Base-by-base conservation (phyloP, 345 rosid species). In the Triadica sebifera region DNA sequence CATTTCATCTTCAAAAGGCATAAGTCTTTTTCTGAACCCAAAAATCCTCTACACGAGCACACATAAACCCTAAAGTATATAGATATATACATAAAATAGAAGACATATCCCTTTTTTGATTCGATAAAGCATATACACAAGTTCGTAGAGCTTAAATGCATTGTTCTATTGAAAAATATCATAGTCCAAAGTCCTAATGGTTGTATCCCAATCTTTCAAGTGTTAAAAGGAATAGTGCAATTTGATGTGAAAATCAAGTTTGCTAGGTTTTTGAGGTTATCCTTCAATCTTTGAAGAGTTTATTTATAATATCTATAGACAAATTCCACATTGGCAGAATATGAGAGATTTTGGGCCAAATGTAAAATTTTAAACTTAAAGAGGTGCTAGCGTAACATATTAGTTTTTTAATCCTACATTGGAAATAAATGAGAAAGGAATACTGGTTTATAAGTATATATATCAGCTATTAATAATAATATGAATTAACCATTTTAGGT, bases 71-170 rank as follows among this genome's bases (percentile, higher is more conserved):
- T 77, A 39, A 72, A 64, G 64, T 90, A 93, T 55, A 96, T 93
- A 5, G 80, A 88, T 70, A 94, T 90, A 9, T 89, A 90, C 86
- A 92, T 94, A 97, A 92, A 90, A 84, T 94, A 93, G 97, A 94
- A 90, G 71, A 89, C 83, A 81, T 97, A 94, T 74, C 77, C 80
- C 0, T 92, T 75, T 80, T 90, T 71, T 12, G 97, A 92, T 62
- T 84, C 90, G 34, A 83, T 94, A 49, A 89, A 89, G 74, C 91
- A 86, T 77, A 85, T 92, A 55, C 90, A 90, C 84, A 81, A 80
- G 56, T 94, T 95, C 1, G 12, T 72, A 1, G 89, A 86, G 78
- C 95, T 94, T 63, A 90, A 86, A 81, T 86, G 86, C 80, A 78
- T 90, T 64, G 17, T 85, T 75, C 83, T 85, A n/a, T 85, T 94